Evolutionary conservation across 257 asterid genomes (phyloP).

Genomic region (Gentiana macrophylla): DNA sequence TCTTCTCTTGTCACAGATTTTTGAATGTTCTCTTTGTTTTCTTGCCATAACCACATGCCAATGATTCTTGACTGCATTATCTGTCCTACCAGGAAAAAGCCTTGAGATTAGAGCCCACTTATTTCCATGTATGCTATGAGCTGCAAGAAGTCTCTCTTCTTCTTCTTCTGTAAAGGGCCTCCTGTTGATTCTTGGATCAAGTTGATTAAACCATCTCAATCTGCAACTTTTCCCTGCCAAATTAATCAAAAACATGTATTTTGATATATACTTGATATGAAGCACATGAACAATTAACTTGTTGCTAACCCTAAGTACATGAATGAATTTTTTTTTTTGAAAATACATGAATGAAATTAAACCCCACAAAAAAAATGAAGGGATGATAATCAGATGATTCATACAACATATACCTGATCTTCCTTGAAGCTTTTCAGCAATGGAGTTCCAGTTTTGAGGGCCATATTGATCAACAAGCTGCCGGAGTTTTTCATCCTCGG

Average conservation of each 20-base stretch:
- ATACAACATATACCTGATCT: constrained; percentile 64
- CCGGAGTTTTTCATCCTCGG: constrained; percentile 80
- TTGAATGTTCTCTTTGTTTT: constrained; percentile 71
- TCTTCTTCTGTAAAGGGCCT: constrained; percentile 84
- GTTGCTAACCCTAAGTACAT: too few species aligned
- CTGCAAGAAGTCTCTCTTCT: constrained; percentile 71
- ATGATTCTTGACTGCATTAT: constrained; percentile 90
- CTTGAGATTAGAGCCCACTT: constrained; percentile 90
- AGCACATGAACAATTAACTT: too few species aligned
- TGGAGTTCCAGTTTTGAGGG: constrained; percentile 94
- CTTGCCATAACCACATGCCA: constrained; percentile 98
- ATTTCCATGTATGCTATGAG: constrained; percentile 78
- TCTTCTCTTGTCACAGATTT: constrained; percentile 37
- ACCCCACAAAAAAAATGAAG: background rate
- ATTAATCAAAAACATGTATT: background rate
- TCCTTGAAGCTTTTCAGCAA: constrained; percentile 93
- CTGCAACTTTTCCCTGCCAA: constrained; percentile 83
- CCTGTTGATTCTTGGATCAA: constrained; percentile 88
- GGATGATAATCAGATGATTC: background rate
- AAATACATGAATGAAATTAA: too few species aligned
- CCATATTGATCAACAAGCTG: constrained; percentile 71
- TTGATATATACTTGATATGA: background rate
- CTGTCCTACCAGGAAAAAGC: constrained; percentile 91
- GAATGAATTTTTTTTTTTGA: too few species aligned
- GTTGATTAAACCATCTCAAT: constrained; percentile 91